Conservation (phyloP, 2,329 filamentous ascomycete genomes). For the Fusarium redolens region DNA sequence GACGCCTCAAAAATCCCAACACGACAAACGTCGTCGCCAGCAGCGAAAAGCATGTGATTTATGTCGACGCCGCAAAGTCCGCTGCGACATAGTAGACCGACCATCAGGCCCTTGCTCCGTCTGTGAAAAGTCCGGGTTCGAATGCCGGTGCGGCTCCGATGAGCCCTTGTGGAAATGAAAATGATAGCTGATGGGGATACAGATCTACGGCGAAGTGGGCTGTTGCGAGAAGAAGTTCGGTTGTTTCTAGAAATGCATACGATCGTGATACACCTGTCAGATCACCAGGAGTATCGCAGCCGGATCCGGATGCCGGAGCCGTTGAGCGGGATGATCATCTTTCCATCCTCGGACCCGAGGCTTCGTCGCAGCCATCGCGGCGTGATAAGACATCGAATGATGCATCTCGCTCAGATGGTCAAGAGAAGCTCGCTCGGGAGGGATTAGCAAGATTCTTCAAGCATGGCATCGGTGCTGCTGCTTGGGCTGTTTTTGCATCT, state of each 20-base stretch:
- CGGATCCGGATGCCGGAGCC: conserved; percentile 28
- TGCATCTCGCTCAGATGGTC: conserved; percentile 11
- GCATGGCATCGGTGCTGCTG: conserved; percentile 40
- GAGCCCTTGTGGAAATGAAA: rapidly evolving
- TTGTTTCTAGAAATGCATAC: conserved; percentile 8
- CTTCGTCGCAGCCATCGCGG: background rate
- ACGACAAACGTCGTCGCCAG: conserved; percentile 45
- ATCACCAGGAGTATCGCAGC: conserved; percentile 11
- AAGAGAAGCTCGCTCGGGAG: conserved; percentile 40
- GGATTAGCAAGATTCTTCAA: conserved; percentile 42
- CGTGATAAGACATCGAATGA: conserved; percentile 10
- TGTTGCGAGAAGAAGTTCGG: conserved; percentile 23
- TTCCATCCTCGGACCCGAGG: conserved; percentile 11
- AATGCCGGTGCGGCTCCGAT: conserved; percentile 43
- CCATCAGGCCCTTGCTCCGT: conserved; percentile 36
- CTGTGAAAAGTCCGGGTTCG: conserved; percentile 41
- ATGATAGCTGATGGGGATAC: background rate
- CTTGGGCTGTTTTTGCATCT: conserved; percentile 41
- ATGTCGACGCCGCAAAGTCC: conserved; percentile 42
- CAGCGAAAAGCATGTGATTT: conserved; percentile 44
- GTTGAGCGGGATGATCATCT: conserved; percentile 1
- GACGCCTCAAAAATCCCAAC: background rate
- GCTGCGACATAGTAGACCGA: conserved; percentile 39
- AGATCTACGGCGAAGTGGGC: conserved; percentile 43
- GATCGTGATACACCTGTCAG: background rate